Evolutionary conservation across 1,284 basidiomycete species (phyloP).

Genomic region (Heterobasidion occidentale): DNA sequence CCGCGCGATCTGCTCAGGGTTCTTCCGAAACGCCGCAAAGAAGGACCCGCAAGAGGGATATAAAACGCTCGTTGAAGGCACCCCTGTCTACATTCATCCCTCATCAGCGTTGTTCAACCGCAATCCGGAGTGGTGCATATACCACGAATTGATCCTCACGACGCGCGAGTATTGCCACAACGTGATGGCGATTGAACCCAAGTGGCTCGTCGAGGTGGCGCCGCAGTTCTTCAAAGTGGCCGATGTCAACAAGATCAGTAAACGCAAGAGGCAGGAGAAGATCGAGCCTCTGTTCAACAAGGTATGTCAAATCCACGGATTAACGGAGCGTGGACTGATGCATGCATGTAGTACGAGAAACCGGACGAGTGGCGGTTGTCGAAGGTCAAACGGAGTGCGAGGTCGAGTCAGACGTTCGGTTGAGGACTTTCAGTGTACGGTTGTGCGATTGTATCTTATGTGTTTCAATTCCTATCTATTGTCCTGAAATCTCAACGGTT

Average conservation of each 20-base stretch:
- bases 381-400: slow-evolving; percentile 80
- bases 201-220: slow-evolving; percentile 98
- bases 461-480: background rate
- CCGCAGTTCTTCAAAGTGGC: slow-evolving; percentile 98
- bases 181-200: slow-evolving; percentile 94
- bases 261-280: slow-evolving; percentile 96
- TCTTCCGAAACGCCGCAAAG: slow-evolving; percentile 94
- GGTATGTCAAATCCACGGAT: slow-evolving; percentile 16
- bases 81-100: slow-evolving; percentile 96
- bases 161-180: slow-evolving; percentile 94
- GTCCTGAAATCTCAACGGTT: background rate
- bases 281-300: slow-evolving; percentile 90
- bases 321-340: background rate
- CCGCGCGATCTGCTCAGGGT: slow-evolving; percentile 94
- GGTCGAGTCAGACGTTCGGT: slow-evolving; percentile 37
- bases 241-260: slow-evolving; percentile 93
- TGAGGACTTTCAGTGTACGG: background rate
- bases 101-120: slow-evolving; percentile 97
- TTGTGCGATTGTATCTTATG: background rate
- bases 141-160: slow-evolving; percentile 70
- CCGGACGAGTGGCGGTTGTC: slow-evolving; percentile 88
- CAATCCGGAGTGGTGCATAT: slow-evolving; percentile 74
- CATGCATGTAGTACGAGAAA: slow-evolving; percentile 56
- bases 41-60: slow-evolving; percentile 96
- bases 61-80: slow-evolving; percentile 96